A percentile compares a stretch with the other conserved stretches of the same genome.
These are phyloP conservation scores for Friedmanniomyces simplex DNA, from an alignment of 495 filamentous ascomycete genomes.

Conservation along the genomic window DNA sequence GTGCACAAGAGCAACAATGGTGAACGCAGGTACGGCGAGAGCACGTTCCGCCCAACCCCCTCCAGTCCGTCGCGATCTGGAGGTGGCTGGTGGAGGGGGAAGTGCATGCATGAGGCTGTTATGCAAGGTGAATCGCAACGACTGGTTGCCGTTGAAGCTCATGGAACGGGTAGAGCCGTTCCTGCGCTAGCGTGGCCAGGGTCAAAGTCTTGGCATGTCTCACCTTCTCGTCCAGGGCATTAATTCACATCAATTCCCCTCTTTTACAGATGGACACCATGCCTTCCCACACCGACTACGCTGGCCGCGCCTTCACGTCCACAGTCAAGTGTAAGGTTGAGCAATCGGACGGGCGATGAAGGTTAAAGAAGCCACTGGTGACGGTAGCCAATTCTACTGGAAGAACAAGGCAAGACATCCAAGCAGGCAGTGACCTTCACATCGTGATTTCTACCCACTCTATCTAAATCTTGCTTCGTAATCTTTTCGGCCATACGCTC, in stretches of 20 bases:
- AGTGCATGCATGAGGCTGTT: not conserved
- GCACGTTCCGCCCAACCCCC: not conserved
- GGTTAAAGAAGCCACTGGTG: too few relatives aligned
- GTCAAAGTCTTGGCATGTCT: too few relatives aligned
- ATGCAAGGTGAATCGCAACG: not conserved
- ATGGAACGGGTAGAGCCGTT: not conserved
- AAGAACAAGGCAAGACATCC: too few relatives aligned
- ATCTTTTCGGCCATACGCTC: not conserved
- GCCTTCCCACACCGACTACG: too few relatives aligned
- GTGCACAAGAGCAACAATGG: not conserved
- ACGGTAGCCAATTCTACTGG: too few relatives aligned
- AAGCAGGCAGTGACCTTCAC: not conserved
- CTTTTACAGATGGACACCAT: too few relatives aligned
- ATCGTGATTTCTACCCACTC: not conserved
- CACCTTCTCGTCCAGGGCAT: too few relatives aligned
- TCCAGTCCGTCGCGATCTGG: not conserved
- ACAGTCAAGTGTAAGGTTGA: too few relatives aligned
- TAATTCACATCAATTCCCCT: too few relatives aligned
- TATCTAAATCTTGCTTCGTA: constrained; percentile 1
- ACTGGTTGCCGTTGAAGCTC: not conserved
- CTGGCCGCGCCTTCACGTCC: too few relatives aligned
- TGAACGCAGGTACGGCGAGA: constrained; percentile 5
- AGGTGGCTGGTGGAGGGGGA: constrained; percentile 1
- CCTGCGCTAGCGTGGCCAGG: not conserved
- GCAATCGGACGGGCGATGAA: too few relatives aligned